Evolutionary conservation across 768 basidiomycete genomes (phyloP), one percentile per base, ranked within the genome.

Genomic region (Tricholoma sp.): DNA sequence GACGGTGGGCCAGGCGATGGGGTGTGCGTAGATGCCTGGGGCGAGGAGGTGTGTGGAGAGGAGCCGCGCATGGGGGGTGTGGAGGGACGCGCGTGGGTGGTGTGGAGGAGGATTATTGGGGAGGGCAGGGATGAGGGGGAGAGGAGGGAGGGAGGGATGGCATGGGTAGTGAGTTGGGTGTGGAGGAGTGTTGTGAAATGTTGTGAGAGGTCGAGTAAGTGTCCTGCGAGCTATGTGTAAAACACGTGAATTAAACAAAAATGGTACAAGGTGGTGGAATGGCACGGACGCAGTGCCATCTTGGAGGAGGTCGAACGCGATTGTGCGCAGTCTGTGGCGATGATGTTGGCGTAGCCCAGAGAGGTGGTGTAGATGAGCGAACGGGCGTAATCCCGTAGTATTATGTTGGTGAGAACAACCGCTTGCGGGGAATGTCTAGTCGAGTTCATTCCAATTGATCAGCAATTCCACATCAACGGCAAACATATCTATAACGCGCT

Each of bases 351-450:
- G 61, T 84, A 83, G 58, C 86, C 85, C 57, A 92, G 78, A 0
- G 91, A 82, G 0, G 96, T 98, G 2, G 94, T 97, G 72, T 94
- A 98, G 51, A 98, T 90, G 51, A 98, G 76, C 2, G 93, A 82
- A 28, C 95, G 80, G 0, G 94, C 94, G 70, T 94, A 97, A 59
- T 89, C 83, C 10, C 88, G 85, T 44, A 96, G 78, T 9, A 91
- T 74, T 1, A 79, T 76, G 13, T 76, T 86, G 13, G 86, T 86
- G 36, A 97, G 72, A 5, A 97, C 69, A 4, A 91, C 90, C 44
- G 95, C 95, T 82, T 50, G n/a, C n/a, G n/a, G n/a, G n/a, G n/a
- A n/a, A n/a, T n/a, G n/a, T n/a, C 82, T 96, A 32, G 85, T 94
- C 54, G 92, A 96, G 70, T 86, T 95, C 65, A 80, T 94, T 36